A percentile compares a stretch with the other conserved stretches of the same genome.
Evolutionary conservation across 768 basidiomycete species (phyloP).

Genomic region (Termitomyces sp.): DNA sequence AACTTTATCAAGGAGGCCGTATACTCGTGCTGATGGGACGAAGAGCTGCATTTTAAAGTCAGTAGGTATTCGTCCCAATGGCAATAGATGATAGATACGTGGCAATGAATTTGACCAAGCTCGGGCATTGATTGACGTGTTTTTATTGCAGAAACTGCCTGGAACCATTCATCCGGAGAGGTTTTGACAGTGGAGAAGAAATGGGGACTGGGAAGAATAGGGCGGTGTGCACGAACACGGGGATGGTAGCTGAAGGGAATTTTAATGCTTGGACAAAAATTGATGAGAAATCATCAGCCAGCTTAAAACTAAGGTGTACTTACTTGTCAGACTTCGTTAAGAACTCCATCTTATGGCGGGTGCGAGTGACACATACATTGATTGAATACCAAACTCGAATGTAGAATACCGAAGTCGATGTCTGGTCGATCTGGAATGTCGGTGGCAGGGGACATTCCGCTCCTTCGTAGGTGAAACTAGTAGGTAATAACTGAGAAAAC

Average conservation of each 20-base stretch:
- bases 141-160: conserved; percentile 37
- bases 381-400: conserved; percentile 42
- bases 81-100: conserved; percentile 34
- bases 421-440: conserved; percentile 29
- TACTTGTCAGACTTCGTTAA: conserved; percentile 45
- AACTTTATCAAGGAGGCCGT: conserved; percentile 48
- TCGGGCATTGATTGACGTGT: conserved; percentile 24
- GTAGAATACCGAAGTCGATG: conserved; percentile 31
- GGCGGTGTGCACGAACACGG: conserved; percentile 48
- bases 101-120: conserved; percentile 38
- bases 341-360: conserved; percentile 35
- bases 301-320: conserved; percentile 7
- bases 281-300: neutral
- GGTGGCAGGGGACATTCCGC: conserved; percentile 41
- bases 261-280: conserved; percentile 29
- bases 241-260: conserved; percentile 50
- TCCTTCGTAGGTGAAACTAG: conserved; percentile 34
- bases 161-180: conserved; percentile 65
- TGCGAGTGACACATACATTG: conserved; percentile 33
- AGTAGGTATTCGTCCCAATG: neutral
- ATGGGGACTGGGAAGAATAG: conserved; percentile 40
- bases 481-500: conserved; percentile 42
- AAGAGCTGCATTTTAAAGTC: conserved; percentile 16
- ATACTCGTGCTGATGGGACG: conserved; percentile 57
- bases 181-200: conserved; percentile 58